Base-by-base conservation (phyloP, 108 stramenopile species). In the Skeletonema menzelii region DNA sequence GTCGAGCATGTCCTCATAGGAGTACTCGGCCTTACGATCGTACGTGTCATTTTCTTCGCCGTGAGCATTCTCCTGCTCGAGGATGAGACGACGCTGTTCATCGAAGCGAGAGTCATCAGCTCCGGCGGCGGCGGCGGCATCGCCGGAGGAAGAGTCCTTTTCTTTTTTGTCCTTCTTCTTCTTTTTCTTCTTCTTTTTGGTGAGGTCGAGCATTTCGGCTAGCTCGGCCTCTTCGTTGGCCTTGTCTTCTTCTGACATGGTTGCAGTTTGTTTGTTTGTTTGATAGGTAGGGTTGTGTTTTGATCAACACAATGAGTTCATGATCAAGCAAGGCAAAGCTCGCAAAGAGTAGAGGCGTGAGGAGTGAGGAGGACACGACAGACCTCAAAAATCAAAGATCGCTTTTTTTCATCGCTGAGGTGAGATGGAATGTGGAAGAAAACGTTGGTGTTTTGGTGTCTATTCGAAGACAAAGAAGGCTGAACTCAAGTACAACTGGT, bases 171-270 rank as follows among this genome's bases (percentile, higher is more conserved):
- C 78, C 69, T 92, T 90, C 78, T 92, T 93, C 82, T 97, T 97
- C 59, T 92, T 93, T 67, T 97, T 97, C 76, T 97, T 95, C 83
- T 93, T 95, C 86, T 92, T 92, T 73, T 86, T 85, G 85, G 77
- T 71, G 60, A 94, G 86, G 76, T 94, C 93, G 67, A 94, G 82
- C 93, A 94, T 94, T 61, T 88, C 93, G 63, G 91, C 88, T 24
- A 95, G 80, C 27, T 93, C 88, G 74, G 89, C 86, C 67, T 95
- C 91, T 76, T 92, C 92, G 42, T 92, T 85, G 56, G 82, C 53
- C 20, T 58, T 57, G 27, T 31, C 49, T 47, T 72, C 66, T 47
- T 72, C 78, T 47, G 78, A 46, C 78, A 79, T 79, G 78, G 46
- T 44, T 31, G 0, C 0, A 0, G 11, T 0, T 59, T 20, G 20